Conservation (phyloP, 495 filamentous ascomycete species). For the Geoglossum glabrum region DNA sequence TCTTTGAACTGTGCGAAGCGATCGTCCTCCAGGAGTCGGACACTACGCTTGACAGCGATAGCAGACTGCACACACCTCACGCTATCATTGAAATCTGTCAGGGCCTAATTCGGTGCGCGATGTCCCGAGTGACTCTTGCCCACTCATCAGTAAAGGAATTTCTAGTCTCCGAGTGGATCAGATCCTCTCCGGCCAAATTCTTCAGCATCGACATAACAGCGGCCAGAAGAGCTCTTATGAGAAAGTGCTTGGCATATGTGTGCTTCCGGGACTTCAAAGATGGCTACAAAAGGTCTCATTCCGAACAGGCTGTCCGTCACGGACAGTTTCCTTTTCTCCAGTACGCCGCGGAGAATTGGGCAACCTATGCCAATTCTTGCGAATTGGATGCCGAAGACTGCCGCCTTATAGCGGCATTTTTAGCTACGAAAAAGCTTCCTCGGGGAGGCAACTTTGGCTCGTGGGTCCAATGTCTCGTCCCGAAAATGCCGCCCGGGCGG, state of each 20-base stretch:
- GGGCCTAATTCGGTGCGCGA: neutral
- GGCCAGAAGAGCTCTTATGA: neutral
- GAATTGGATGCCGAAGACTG: no score
- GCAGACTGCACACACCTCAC: neutral
- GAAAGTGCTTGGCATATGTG: slow-evolving; percentile 7
- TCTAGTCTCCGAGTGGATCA: slow-evolving; percentile 4
- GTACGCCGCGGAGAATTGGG: no score
- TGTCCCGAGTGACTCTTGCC: slow-evolving; percentile 3
- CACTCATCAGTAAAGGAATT: slow-evolving; percentile 6
- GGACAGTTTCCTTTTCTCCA: no score
- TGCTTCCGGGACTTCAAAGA: slow-evolving; percentile 4
- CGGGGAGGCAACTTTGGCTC: neutral
- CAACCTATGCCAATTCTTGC: no score
- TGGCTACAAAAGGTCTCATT: no score
- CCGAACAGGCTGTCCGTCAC: no score
- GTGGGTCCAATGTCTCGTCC: slow-evolving; percentile 1
- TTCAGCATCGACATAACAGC: slow-evolving; percentile 1
- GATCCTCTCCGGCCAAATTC: neutral
- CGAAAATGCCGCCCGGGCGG: neutral
- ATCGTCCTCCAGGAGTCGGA: slow-evolving; percentile 5
- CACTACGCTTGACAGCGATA: slow-evolving; percentile 3
- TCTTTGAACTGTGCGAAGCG: slow-evolving; percentile 7
- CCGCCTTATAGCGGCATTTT: no score
- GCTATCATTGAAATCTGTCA: slow-evolving; percentile 2
- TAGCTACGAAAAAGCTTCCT: neutral